Base-by-base conservation (phyloP, 2,329 filamentous ascomycete species). In the Phoma sp. region DNA sequence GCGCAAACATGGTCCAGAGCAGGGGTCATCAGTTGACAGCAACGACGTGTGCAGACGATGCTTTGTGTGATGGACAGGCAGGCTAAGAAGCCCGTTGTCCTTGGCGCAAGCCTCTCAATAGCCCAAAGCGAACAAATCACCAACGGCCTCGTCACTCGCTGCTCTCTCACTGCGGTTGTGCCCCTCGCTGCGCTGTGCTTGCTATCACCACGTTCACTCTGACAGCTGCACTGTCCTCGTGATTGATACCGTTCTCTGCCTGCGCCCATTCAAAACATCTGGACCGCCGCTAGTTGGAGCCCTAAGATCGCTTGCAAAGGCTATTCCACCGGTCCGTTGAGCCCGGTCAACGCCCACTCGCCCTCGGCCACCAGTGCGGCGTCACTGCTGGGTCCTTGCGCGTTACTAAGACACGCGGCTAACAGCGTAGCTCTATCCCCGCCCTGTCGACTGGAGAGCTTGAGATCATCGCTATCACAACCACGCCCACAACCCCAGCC, bases 261-360 rank as follows among this genome's bases (percentile, higher is more conserved):
- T 49, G 34, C 45, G 38, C 40, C 20, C 33, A 21, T 28, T 25
- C 28, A 36, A 36, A 30, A 48, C 53, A 38, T 56, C 53, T 55
- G 46, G 52, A 39, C 52, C 46, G 7, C 18, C 11, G 25, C 59
- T 64, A 57, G 59, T 53, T 58, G 53, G 25, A 17, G 33, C 42
- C 49, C 64, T 66, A 67, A 53, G 49, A 60, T 47, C 45, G 57
- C 61, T 59, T 53, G 53, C 52, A 53, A 55, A 53, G 54, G 50
- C 66, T 49, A 57, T 64, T 64, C 64, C 65, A 66, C 64, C 65
- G 67, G 61, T 64, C 59, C 60, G 64, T 58, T 56, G 57, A 56
- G 60, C 59, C 57, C 46, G 42, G 52, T 25, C 47, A 47, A 36
- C 39, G 47, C 53, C 61, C 53, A 54, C 60, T 60, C 48, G 60